Percentiles rank a stretch among this genome's conserved stretches.
Evolutionary conservation across 78 protist species (phyloP).

Genomic region (Paulinella micropora): DNA sequence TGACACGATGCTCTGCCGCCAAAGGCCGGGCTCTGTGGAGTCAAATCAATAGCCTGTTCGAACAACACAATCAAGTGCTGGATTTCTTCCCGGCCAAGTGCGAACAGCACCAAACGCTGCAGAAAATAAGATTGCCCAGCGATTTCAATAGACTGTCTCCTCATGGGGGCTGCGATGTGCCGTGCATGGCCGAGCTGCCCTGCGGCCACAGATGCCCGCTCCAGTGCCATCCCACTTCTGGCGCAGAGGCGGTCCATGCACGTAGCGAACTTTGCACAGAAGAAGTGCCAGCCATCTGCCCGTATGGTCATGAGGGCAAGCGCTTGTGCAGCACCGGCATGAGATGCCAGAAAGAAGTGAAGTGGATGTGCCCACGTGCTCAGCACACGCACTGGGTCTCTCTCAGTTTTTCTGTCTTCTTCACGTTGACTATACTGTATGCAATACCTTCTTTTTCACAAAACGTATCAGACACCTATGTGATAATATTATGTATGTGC

Average conservation of each 20-base stretch:
- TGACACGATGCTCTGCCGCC: no score
- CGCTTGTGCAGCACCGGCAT: not conserved
- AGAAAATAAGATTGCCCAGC: not conserved
- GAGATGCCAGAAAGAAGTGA: not conserved
- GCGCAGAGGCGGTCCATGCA: not conserved
- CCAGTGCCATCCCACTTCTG: not conserved
- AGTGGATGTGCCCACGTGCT: no score
- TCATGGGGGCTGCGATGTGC: constrained; percentile 1
- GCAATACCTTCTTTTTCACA: no score
- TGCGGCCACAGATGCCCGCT: constrained; percentile 1
- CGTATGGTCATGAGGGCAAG: not conserved
- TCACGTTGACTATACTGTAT: no score
- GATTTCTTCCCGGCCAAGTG: not conserved
- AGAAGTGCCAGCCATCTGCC: not conserved
- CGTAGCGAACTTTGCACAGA: not conserved
- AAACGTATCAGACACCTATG: no score
- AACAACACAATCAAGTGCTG: not conserved
- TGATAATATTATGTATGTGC: no score
- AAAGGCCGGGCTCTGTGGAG: not conserved
- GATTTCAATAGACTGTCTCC: no score
- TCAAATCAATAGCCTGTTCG: not conserved
- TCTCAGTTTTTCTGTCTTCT: no score
- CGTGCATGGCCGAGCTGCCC: not conserved
- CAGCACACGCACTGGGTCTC: no score
- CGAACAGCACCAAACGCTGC: not conserved